phyloP scores from a whole-genome alignment of 768 basidiomycete genomes.

The Xerocomellus intermedius region DNA sequence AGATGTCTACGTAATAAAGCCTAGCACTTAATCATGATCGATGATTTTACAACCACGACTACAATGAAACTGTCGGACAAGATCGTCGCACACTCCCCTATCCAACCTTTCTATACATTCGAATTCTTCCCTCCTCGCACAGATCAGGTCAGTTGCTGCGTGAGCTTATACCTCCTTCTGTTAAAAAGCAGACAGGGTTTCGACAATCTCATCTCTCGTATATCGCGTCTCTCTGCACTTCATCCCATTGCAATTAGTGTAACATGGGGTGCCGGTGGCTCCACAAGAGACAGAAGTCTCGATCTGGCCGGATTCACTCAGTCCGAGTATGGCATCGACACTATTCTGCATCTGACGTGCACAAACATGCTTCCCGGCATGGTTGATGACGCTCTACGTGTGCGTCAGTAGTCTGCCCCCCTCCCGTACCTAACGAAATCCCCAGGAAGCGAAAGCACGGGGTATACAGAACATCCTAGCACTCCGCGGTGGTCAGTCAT shows the following conservation, averaged over 20 bases:
- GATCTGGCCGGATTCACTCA: conserved; percentile 83
- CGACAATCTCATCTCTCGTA: conserved; percentile 85
- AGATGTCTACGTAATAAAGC: conserved; percentile 3
- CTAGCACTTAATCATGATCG: neutral
- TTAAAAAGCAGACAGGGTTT: conserved; percentile 60
- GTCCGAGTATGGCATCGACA: conserved; percentile 73
- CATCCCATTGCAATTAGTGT: conserved; percentile 84
- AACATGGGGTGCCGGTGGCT: conserved; percentile 98
- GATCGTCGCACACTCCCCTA: conserved; percentile 44
- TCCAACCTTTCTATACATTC: conserved; percentile 83
- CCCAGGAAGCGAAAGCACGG: conserved; percentile 72
- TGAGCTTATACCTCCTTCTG: neutral
- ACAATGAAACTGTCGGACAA: conserved; percentile 75
- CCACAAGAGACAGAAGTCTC: conserved; percentile 82
- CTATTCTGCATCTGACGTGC: conserved; percentile 92
- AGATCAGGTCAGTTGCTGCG: conserved; percentile 58
- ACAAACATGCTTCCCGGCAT: conserved; percentile 93
- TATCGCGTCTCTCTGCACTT: conserved; percentile 74
- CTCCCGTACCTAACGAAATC: conserved; percentile 3
- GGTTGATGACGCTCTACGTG: conserved; percentile 82
- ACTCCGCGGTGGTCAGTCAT: conserved; percentile 75
- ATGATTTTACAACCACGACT: neutral
- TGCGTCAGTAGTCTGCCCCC: conserved; percentile 34
- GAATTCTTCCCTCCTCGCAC: conserved; percentile 98
- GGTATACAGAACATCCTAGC: conserved; percentile 91